A percentile compares a stretch with the other conserved stretches of the same genome.
Conservation (phyloP, 805 yeast species). For the Blastobotrys peoriensis region DNA sequence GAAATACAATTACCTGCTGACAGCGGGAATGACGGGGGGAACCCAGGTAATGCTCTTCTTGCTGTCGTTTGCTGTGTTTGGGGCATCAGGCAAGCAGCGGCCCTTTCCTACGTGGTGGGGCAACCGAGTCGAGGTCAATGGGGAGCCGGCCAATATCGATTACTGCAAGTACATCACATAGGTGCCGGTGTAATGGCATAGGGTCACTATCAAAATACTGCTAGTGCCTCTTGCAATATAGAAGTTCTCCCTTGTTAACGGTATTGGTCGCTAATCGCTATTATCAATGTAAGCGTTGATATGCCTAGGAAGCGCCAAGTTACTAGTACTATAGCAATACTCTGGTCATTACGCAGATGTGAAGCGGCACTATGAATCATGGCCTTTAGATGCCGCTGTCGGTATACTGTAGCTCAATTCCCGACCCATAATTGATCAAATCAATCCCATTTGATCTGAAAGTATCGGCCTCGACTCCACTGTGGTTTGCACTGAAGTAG, state of each 20-base stretch:
- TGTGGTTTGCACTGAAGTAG: background rate
- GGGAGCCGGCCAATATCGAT: constrained; percentile 10
- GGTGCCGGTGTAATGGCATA: too few relatives aligned
- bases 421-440: background rate
- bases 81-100: constrained; percentile 29
- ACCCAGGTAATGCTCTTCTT: constrained; percentile 33
- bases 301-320: too few relatives aligned
- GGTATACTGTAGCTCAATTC: background rate
- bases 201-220: too few relatives aligned
- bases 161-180: constrained; percentile 12
- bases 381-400: too few relatives aligned
- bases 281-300: too few relatives aligned
- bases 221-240: too few relatives aligned
- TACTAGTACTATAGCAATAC: too few relatives aligned
- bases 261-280: too few relatives aligned
- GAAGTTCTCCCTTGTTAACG: too few relatives aligned
- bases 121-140: constrained; percentile 11
- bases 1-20: constrained; percentile 45
- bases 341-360: too few relatives aligned
- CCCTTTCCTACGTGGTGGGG: constrained; percentile 34
- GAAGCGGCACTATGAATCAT: too few relatives aligned
- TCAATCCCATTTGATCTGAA: background rate
- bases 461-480: background rate
- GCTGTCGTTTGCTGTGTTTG: constrained; percentile 30
- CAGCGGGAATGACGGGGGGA: constrained; percentile 46